Evolutionary conservation across 768 basidiomycete genomes (phyloP).

Genomic region (Amanita thiersii): DNA sequence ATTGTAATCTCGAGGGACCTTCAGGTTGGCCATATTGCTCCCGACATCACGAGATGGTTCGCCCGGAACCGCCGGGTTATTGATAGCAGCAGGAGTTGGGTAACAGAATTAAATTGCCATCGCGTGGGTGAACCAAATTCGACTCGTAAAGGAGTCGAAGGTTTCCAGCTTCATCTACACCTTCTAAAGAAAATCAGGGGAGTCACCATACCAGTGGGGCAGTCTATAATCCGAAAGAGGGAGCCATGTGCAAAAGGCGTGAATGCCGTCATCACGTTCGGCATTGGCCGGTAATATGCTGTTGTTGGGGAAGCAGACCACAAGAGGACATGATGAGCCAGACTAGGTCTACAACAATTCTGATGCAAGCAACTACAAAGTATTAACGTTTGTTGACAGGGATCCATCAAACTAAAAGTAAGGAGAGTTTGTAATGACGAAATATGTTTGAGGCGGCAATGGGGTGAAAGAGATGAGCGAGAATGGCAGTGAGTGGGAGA

Average conservation of each 20-base stretch:
- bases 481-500: background rate
- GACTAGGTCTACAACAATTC: no score
- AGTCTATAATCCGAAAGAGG: background rate
- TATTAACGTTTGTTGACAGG: no score
- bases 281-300: slow-evolving; percentile 3
- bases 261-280: slow-evolving; percentile 7
- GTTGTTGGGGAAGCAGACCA: background rate
- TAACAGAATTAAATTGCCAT: background rate
- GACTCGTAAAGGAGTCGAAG: background rate
- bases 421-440: no score
- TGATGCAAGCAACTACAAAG: no score
- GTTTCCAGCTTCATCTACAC: background rate
- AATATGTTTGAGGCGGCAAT: background rate
- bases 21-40: background rate
- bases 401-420: no score
- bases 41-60: slow-evolving; percentile 3
- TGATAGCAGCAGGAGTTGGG: background rate
- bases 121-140: background rate
- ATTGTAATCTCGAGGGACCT: background rate
- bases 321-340: slow-evolving; percentile 7
- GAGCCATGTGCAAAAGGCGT: slow-evolving; percentile 4
- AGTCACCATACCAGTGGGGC: background rate
- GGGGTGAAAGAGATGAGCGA: background rate
- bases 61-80: slow-evolving; percentile 1
- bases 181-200: slow-evolving; percentile 3